phyloP scores from a whole-genome alignment of 1,284 basidiomycete genomes.

The Tremellales sp. region DNA sequence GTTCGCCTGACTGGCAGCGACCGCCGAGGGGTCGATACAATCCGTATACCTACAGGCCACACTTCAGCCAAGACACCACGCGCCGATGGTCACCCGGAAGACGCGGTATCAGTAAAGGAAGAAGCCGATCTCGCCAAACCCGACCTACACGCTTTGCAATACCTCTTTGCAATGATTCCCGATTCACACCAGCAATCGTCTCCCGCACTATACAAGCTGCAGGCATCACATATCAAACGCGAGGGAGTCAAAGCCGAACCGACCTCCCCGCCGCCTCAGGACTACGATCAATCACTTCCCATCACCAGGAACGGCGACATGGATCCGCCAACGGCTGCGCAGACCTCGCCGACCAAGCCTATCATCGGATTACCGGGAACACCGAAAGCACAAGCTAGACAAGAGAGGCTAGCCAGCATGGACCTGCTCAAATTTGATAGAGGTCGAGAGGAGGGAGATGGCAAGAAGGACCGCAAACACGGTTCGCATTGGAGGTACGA shows the following conservation, averaged over 20 bases:
- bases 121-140: conserved; percentile 22
- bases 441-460: conserved; percentile 21
- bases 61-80: not conserved
- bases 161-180: conserved; percentile 37
- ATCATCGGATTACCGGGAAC: too few species aligned
- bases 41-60: conserved; percentile 24
- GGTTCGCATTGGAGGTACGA: conserved; percentile 49
- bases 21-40: conserved; percentile 30
- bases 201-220: conserved; percentile 38
- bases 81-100: not conserved
- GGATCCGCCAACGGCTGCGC: not conserved
- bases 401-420: not conserved
- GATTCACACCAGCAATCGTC: conserved; percentile 36
- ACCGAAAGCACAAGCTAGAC: too few species aligned
- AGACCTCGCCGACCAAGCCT: not conserved
- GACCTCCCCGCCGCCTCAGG: not conserved
- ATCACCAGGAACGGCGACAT: not conserved
- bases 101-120: not conserved
- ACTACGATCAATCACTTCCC: too few species aligned
- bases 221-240: conserved; percentile 24
- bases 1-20: conserved; percentile 35
- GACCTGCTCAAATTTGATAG: conserved; percentile 42
- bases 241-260: conserved; percentile 11
- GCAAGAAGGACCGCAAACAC: conserved; percentile 43
- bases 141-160: conserved; percentile 28